These are phyloP conservation scores for Melanopsichium pennsylvanicum DNA, from an alignment of 1,284 basidiomycete species.

Conservation along the genomic window DNA sequence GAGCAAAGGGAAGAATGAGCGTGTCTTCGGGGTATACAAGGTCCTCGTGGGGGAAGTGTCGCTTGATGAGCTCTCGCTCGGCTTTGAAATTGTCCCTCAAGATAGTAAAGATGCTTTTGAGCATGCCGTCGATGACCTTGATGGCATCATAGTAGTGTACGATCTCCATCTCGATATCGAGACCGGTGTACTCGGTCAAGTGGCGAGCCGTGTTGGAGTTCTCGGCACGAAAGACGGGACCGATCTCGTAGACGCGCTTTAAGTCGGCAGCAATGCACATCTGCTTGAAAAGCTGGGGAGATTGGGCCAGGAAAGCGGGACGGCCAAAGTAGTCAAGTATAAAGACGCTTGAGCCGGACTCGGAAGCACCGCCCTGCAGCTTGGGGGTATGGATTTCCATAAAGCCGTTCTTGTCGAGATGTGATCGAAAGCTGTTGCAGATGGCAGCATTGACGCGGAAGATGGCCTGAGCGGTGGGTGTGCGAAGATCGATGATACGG, in stretches of 20 bases:
- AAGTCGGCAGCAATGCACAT: constrained; percentile 63
- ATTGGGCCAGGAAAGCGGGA: constrained; percentile 59
- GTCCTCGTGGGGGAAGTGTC: constrained; percentile 53
- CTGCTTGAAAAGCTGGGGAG: constrained; percentile 63
- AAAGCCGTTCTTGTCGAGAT: constrained; percentile 50
- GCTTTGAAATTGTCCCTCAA: constrained; percentile 42
- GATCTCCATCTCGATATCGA: constrained; percentile 63
- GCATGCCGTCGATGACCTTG: constrained; percentile 56
- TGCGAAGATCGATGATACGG: constrained; percentile 60
- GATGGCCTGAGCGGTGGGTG: constrained; percentile 58
- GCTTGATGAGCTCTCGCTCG: constrained; percentile 49
- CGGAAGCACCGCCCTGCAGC: constrained; percentile 60
- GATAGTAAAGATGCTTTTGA: constrained; percentile 58
- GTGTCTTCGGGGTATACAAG: constrained; percentile 67
- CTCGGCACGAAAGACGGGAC: constrained; percentile 63
- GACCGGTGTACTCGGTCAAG: constrained; percentile 62
- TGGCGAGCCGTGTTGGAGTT: constrained; percentile 63
- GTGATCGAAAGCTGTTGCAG: constrained; percentile 57
- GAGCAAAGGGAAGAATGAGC: constrained; percentile 76
- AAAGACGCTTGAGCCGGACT: constrained; percentile 60
- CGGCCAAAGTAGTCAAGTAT: constrained; percentile 63
- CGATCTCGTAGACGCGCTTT: constrained; percentile 61
- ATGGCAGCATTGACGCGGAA: constrained; percentile 60
- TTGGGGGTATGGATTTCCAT: constrained; percentile 63
- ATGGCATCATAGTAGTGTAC: constrained; percentile 62